These are phyloP conservation scores for Globisporangium cystogenes DNA, from an alignment of 352 stramenopile genomes.

Conservation along the genomic window DNA sequence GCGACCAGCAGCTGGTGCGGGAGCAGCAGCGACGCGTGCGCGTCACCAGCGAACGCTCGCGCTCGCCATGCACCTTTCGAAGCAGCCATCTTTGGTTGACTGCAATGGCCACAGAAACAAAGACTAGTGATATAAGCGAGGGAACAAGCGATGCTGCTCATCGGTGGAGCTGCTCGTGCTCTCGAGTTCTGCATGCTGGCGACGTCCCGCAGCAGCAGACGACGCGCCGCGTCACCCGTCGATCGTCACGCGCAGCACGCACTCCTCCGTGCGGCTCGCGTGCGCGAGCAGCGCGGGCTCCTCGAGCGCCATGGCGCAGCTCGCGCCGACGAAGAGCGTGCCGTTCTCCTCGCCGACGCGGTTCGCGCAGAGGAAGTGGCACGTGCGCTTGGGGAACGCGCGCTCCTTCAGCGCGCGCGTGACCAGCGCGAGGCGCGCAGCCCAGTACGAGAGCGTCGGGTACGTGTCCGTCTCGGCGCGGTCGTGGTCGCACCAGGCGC, in stretches of 20 bases:
- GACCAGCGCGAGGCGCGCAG: conserved; percentile 51
- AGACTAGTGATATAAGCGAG: neutral
- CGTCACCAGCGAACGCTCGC: conserved; percentile 15
- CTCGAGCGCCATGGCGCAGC: conserved; percentile 63
- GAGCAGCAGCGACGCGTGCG: conserved; percentile 23
- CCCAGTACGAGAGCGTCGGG: conserved; percentile 71
- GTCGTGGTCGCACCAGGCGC: conserved; percentile 80
- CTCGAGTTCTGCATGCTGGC: too few species aligned
- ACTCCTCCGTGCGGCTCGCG: conserved; percentile 48
- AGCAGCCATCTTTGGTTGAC: neutral
- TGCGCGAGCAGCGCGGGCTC: conserved; percentile 42
- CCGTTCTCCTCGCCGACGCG: conserved; percentile 72
- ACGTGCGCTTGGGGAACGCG: conserved; percentile 42
- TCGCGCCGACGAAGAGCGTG: conserved; percentile 78
- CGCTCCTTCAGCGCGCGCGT: conserved; percentile 30
- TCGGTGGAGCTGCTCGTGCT: neutral
- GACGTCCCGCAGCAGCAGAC: too few species aligned
- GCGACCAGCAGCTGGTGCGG: conserved; percentile 47
- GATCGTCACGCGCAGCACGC: conserved; percentile 35
- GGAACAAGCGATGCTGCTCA: too few species aligned
- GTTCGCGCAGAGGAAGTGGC: conserved; percentile 75
- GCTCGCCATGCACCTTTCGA: neutral
- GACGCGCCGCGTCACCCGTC: neutral
- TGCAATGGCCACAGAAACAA: neutral
- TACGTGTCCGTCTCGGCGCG: conserved; percentile 32